Percentiles rank a stretch among this genome's conserved stretches.
phyloP scores from a whole-genome alignment of 1,139 yeast species.

The Magnusiomyces paraingens region DNA sequence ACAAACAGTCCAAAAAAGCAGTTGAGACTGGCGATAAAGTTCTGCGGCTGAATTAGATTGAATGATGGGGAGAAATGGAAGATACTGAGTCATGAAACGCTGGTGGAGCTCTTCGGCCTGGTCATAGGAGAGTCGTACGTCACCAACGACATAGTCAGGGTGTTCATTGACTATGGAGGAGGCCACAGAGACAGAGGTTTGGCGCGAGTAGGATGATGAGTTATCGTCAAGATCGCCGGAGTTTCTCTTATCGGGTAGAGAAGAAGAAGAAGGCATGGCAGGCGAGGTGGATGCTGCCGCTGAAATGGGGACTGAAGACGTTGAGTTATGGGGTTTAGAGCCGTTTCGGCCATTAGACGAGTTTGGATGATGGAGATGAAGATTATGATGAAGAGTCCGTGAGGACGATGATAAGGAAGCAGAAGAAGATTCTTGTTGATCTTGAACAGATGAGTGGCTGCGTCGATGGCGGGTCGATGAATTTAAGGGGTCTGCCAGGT shows the following conservation, averaged over 20 bases:
- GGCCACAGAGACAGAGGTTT: conserved; percentile 7
- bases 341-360: too few species aligned
- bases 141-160: conserved; percentile 54
- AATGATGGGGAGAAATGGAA: conserved; percentile 77
- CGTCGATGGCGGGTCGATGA: too few species aligned
- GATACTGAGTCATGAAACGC: conserved; percentile 56
- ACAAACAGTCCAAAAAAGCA: conserved; percentile 87
- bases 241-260: not conserved
- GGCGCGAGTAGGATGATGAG: not conserved
- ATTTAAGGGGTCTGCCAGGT: too few species aligned
- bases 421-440: too few species aligned
- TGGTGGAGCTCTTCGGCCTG: conserved; percentile 70
- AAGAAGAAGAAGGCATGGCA: not conserved
- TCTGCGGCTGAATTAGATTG: conserved; percentile 67
- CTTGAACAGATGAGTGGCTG: too few species aligned
- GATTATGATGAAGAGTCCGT: too few species aligned
- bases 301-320: not conserved
- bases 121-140: conserved; percentile 55
- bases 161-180: not conserved
- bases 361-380: too few species aligned
- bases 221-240: too few species aligned
- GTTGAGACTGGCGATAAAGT: conserved; percentile 73
- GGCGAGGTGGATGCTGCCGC: conserved; percentile 4
- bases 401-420: too few species aligned
- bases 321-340: too few species aligned